Evolutionary conservation across 2,329 filamentous ascomycete species (phyloP).

Genomic region (Arthrobotrys entomopaga): DNA sequence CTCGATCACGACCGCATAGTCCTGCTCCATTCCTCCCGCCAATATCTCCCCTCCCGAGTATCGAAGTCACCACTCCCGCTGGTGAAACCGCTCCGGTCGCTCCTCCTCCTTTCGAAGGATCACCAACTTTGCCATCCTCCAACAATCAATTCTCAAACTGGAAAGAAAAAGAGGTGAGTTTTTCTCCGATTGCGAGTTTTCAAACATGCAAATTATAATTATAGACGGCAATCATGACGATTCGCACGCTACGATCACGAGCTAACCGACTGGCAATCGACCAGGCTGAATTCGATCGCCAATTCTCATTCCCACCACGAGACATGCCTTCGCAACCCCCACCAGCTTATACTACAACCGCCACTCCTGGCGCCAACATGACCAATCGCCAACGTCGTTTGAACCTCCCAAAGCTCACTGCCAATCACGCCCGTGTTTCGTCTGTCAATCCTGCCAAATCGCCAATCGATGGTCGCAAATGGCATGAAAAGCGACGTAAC

Average conservation of each 20-base stretch:
- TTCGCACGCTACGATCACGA: conserved; percentile 19
- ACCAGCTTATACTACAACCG: conserved; percentile 44
- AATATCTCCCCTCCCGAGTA: conserved; percentile 34
- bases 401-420: conserved; percentile 42
- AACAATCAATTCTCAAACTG: conserved; percentile 28
- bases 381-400: conserved; percentile 48
- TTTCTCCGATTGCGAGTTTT: not conserved
- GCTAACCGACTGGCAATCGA: conserved; percentile 21
- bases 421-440: conserved; percentile 43
- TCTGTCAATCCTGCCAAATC: conserved; percentile 46
- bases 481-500: conserved; percentile 49
- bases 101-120: conserved; percentile 41
- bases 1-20: conserved; percentile 37
- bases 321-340: conserved; percentile 48
- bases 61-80: conserved; percentile 46
- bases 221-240: conserved; percentile 11
- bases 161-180: conserved; percentile 54
- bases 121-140: conserved; percentile 24
- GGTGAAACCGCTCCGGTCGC: conserved; percentile 40
- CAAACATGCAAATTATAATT: not conserved
- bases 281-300: conserved; percentile 51
- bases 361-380: conserved; percentile 23
- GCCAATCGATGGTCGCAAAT: conserved; percentile 46
- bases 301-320: conserved; percentile 42
- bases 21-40: conserved; percentile 41